Percentiles rank a stretch among this genome's conserved stretches.
Evolutionary conservation across 2,329 filamentous ascomycete genomes (phyloP).

Genomic region (Apiospora pterosperma): DNA sequence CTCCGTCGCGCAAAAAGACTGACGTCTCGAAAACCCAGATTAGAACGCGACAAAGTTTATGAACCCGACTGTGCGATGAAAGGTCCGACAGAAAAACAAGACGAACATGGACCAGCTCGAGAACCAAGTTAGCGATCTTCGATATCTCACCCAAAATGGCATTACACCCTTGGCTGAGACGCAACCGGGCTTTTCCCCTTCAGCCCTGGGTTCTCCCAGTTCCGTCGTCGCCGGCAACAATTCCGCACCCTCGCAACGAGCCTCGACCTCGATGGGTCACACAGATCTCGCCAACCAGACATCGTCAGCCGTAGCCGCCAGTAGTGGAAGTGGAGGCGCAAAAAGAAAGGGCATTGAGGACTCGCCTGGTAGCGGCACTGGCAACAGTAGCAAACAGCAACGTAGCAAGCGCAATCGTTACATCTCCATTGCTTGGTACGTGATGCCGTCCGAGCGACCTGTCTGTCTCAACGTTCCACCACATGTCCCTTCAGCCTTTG

Average conservation of each 20-base stretch:
- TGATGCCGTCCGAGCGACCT: constrained; percentile 7
- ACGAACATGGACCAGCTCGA: constrained; percentile 18
- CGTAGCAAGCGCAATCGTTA: constrained; percentile 61
- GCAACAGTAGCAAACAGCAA: constrained; percentile 41
- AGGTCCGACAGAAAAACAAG: not conserved
- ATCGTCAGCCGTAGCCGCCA: not conserved
- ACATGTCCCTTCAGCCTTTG: not conserved
- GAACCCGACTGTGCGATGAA: not conserved
- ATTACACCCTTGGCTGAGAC: not conserved
- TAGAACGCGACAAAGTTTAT: not conserved
- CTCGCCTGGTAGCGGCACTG: constrained; percentile 12
- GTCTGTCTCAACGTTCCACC: not conserved
- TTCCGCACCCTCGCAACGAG: constrained; percentile 1
- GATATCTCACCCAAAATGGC: constrained; percentile 21
- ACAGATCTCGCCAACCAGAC: not conserved
- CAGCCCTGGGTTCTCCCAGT: not conserved
- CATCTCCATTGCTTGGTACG: constrained; percentile 60
- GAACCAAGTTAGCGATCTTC: constrained; percentile 31
- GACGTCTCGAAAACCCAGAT: not conserved
- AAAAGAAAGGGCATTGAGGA: constrained; percentile 23
- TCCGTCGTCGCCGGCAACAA: constrained; percentile 4
- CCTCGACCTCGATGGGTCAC: not conserved
- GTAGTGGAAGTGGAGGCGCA: constrained; percentile 13
- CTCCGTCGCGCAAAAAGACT: not conserved
- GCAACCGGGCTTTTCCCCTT: not conserved